phyloP scores from a whole-genome alignment of 164 flowering plant genomes.

The Aristolochia californica region DNA sequence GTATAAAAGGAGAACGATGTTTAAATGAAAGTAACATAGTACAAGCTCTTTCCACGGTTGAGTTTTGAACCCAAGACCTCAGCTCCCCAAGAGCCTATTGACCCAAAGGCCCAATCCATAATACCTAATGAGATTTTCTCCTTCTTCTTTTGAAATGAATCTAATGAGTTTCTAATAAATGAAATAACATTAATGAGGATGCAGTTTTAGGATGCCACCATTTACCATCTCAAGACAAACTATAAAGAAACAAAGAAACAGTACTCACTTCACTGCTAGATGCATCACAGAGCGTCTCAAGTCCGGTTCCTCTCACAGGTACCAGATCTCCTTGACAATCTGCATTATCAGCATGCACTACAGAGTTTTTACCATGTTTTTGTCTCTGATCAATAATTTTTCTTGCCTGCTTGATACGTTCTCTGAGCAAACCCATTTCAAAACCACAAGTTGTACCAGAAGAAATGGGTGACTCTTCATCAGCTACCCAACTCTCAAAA shows the following conservation, averaged over 20 bases:
- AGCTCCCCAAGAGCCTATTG: too few species aligned
- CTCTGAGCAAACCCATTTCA: conserved; percentile 32
- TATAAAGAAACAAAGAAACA: not conserved
- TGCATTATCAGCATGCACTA: not conserved
- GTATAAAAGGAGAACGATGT: too few species aligned
- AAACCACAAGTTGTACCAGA: conserved; percentile 18
- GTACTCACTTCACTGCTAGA: conserved; percentile 27
- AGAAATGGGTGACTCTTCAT: conserved; percentile 11
- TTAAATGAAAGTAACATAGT: too few species aligned
- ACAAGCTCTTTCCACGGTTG: too few species aligned
- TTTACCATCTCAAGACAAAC: not conserved
- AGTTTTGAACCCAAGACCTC: too few species aligned
- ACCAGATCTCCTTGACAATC: not conserved
- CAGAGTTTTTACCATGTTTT: conserved; percentile 1
- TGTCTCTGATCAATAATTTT: conserved; percentile 20
- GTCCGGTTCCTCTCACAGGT: conserved; percentile 7
- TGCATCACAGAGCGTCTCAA: conserved; percentile 7
- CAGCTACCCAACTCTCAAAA: conserved; percentile 17
- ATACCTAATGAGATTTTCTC: too few species aligned
- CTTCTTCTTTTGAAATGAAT: too few species aligned
- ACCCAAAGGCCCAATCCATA: too few species aligned
- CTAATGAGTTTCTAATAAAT: not conserved
- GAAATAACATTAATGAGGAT: too few species aligned
- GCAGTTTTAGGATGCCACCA: too few species aligned
- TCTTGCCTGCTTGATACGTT: conserved; percentile 29